phyloP scores from a whole-genome alignment of 2,329 filamentous ascomycete species.

The Trichoderma aggressivum region DNA sequence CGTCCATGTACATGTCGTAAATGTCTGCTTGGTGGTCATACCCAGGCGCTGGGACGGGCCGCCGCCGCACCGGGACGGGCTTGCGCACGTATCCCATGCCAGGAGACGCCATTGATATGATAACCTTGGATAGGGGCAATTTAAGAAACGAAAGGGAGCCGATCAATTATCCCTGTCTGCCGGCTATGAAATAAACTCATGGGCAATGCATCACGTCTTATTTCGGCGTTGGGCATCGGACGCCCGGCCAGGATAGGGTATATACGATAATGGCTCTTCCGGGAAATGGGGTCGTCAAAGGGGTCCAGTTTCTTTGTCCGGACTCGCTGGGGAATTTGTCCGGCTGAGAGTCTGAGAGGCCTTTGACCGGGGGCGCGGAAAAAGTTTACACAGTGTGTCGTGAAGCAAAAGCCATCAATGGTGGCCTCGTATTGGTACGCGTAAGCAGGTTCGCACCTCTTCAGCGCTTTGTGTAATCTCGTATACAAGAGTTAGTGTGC shows the following conservation, averaged over 20 bases:
- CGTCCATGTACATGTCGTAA: neutral
- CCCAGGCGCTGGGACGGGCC: conserved; percentile 5
- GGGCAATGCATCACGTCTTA: neutral
- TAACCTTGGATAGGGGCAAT: neutral
- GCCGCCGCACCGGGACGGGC: conserved; percentile 10
- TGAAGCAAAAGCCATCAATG: neutral
- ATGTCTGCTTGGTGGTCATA: neutral
- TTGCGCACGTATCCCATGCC: neutral
- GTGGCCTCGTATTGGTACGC: conserved; percentile 7
- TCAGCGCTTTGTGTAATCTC: neutral
- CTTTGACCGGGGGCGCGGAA: neutral
- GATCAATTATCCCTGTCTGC: neutral
- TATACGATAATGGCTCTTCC: conserved; percentile 7
- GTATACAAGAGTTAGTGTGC: neutral
- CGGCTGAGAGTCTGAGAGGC: neutral
- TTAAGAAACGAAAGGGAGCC: neutral
- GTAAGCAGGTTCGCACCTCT: conserved; percentile 8
- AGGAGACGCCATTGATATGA: conserved; percentile 5
- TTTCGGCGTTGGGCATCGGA: neutral
- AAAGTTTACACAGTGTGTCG: conserved; percentile 3
- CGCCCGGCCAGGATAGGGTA: neutral
- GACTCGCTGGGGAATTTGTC: neutral
- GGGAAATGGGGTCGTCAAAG: neutral
- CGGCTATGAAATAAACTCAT: no score
- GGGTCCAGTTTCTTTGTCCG: neutral